Evolutionary conservation across 352 stramenopile genomes (phyloP).

Genomic region (Ophiocytium majus): DNA sequence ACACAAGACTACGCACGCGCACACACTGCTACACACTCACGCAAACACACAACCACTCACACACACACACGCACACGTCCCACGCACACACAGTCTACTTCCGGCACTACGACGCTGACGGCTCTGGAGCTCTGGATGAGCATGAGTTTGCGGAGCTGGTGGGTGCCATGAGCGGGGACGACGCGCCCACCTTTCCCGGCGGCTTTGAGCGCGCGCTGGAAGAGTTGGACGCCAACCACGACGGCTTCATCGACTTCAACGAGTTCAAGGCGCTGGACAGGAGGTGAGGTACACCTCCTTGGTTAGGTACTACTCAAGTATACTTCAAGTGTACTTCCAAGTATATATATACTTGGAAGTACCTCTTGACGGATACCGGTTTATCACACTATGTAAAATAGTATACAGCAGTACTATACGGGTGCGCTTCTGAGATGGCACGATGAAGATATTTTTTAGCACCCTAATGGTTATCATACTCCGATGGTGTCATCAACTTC

Average conservation of each 20-base stretch:
- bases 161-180: constrained; percentile 75
- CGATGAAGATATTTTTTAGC: too few species aligned
- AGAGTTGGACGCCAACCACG: constrained; percentile 82
- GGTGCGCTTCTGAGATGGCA: background rate
- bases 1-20: too few species aligned
- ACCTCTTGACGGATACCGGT: too few species aligned
- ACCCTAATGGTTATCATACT: too few species aligned
- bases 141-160: constrained; percentile 79
- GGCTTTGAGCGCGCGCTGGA: constrained; percentile 78
- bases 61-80: too few species aligned
- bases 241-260: constrained; percentile 83
- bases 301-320: too few species aligned
- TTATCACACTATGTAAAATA: background rate
- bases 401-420: background rate
- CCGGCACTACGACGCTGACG: constrained; percentile 84
- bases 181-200: constrained; percentile 70
- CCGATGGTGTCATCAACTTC: too few species aligned
- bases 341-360: too few species aligned
- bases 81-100: constrained; percentile 76
- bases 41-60: too few species aligned
- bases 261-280: constrained; percentile 81
- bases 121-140: constrained; percentile 77
- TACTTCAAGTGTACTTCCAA: too few species aligned
- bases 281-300: too few species aligned
- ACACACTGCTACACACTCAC: too few species aligned